A percentile compares a stretch with the other conserved stretches of the same genome.
phyloP scores from a whole-genome alignment of 306 rosid genomes.

The Psophocarpus tetragonolobus region DNA sequence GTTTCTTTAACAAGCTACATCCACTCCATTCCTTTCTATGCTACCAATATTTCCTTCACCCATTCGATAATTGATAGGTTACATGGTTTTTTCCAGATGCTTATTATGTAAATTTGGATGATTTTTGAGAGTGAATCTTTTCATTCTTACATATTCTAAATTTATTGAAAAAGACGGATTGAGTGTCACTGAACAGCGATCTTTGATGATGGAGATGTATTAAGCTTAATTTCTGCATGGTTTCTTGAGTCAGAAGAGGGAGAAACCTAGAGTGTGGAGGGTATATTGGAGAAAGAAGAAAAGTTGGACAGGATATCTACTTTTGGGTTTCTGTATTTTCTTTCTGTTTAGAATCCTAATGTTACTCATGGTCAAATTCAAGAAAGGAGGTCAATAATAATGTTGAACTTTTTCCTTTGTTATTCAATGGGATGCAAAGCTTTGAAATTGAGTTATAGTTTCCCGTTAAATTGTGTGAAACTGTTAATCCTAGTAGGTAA shows the following conservation, averaged over 20 bases:
- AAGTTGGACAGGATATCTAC: neutral
- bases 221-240: constrained; percentile 5
- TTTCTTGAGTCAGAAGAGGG: neutral
- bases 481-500: constrained; percentile 45
- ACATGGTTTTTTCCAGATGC: neutral
- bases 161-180: neutral
- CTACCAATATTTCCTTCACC: neutral
- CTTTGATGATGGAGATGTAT: neutral
- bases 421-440: neutral
- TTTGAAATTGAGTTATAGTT: constrained; percentile 16
- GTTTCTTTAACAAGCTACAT: neutral
- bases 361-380: neutral
- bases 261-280: neutral
- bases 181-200: neutral
- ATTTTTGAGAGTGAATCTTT: neutral
- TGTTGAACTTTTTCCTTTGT: neutral
- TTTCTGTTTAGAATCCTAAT: neutral
- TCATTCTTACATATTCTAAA: neutral
- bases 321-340: neutral
- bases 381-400: neutral
- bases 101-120: neutral
- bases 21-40: neutral
- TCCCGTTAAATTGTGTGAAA: neutral
- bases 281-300: neutral
- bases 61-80: neutral